Percentiles rank a stretch among this genome's conserved stretches.
Conservation (phyloP, 352 stramenopile genomes). For the Phytopythium vexans region DNA sequence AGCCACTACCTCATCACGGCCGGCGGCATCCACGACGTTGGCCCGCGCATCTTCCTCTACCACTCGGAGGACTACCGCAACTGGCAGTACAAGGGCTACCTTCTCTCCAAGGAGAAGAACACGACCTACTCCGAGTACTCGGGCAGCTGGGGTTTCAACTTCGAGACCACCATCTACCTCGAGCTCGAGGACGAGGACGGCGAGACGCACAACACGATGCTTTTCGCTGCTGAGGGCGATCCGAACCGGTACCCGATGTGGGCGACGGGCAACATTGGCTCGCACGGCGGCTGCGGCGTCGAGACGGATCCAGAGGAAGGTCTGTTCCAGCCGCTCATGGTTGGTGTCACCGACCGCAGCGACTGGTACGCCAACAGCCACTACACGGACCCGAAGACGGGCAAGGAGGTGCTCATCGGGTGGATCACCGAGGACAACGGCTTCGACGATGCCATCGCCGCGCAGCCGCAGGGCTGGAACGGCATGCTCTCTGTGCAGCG, state of each 20-base stretch:
- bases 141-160: conserved; percentile 59
- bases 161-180: conserved; percentile 64
- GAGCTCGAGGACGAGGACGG: conserved; percentile 57
- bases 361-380: conserved; percentile 72
- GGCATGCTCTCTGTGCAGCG: conserved; percentile 59
- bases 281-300: conserved; percentile 9
- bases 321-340: conserved; percentile 51
- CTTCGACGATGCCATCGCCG: conserved; percentile 13
- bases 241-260: conserved; percentile 61
- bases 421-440: conserved; percentile 65
- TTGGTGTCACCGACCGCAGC: conserved; percentile 57
- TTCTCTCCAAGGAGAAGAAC: conserved; percentile 57
- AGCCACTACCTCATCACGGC: conserved; percentile 63
- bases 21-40: conserved; percentile 46
- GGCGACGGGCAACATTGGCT: conserved; percentile 36
- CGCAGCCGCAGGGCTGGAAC: conserved; percentile 65
- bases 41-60: conserved; percentile 64
- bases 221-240: conserved; percentile 53
- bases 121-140: conserved; percentile 60
- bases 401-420: conserved; percentile 55
- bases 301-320: conserved; percentile 21
- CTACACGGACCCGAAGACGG: conserved; percentile 52
- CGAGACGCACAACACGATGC: conserved; percentile 57
- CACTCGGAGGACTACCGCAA: conserved; percentile 54
- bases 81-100: conserved; percentile 65